These are phyloP conservation scores for Brassica nigra DNA, from an alignment of 345 rosid species.

Conservation along the genomic window DNA sequence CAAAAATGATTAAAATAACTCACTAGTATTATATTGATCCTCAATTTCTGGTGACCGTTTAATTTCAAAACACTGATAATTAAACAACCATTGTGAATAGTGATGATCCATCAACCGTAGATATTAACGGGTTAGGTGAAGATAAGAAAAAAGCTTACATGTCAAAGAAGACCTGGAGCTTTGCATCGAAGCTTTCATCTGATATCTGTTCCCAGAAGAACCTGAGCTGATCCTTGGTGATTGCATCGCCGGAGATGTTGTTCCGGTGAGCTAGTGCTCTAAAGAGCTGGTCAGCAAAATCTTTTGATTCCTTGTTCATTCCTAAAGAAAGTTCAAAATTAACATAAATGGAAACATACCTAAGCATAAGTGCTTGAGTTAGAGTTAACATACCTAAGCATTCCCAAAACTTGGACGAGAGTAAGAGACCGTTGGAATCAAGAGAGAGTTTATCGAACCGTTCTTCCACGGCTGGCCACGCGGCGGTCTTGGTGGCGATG, in stretches of 20 bases:
- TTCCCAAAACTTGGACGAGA: slow-evolving; percentile 65
- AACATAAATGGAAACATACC: background rate
- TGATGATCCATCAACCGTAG: background rate
- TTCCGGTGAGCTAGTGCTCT: slow-evolving; percentile 71
- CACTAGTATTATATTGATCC: background rate
- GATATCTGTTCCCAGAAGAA: slow-evolving; percentile 78
- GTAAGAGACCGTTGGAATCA: slow-evolving; percentile 58
- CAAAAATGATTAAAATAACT: background rate
- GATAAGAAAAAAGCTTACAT: slow-evolving; percentile 49
- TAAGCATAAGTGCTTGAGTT: background rate
- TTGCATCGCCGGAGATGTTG: slow-evolving; percentile 59
- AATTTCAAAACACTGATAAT: slow-evolving; percentile 1
- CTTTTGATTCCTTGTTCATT: slow-evolving; percentile 86
- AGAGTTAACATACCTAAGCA: slow-evolving; percentile 62
- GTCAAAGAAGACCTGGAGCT: slow-evolving; percentile 88
- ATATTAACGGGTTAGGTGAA: slow-evolving; percentile 21
- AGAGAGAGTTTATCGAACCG: slow-evolving; percentile 61
- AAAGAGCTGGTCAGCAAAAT: slow-evolving; percentile 76
- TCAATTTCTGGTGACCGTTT: slow-evolving; percentile 20
- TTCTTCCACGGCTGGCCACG: slow-evolving; percentile 72
- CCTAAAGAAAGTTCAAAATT: slow-evolving; percentile 39
- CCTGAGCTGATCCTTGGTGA: slow-evolving; percentile 66
- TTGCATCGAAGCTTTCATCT: slow-evolving; percentile 85
- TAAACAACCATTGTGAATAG: background rate
- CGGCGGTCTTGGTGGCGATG: slow-evolving; percentile 62